These are phyloP conservation scores for Apiotrichum porosum DNA, from an alignment of 1,284 basidiomycete genomes.

Conservation along the genomic window DNA sequence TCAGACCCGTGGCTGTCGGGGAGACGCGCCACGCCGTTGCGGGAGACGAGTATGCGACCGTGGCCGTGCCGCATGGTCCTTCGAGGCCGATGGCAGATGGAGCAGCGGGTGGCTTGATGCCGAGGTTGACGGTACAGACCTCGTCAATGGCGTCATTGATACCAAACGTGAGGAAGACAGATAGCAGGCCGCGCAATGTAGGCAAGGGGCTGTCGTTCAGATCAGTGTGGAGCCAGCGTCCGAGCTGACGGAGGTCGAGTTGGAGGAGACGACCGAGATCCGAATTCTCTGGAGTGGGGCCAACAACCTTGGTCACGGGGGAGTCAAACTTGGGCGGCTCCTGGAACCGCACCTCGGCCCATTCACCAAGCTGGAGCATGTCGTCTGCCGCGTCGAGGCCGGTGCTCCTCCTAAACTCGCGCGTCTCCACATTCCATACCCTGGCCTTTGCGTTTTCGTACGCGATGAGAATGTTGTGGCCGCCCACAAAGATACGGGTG, in stretches of 20 bases:
- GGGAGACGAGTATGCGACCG: not conserved
- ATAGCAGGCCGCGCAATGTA: conserved; percentile 41
- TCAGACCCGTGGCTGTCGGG: conserved; percentile 58
- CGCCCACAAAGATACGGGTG: conserved; percentile 61
- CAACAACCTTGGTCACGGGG: conserved; percentile 11
- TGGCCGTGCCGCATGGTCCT: conserved; percentile 29
- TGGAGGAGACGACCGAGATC: conserved; percentile 22
- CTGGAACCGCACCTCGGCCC: conserved; percentile 60
- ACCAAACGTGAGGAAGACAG: conserved; percentile 51
- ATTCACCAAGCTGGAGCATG: conserved; percentile 63
- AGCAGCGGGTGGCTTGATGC: conserved; percentile 47
- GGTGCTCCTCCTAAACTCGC: conserved; percentile 82
- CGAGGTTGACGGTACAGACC: conserved; percentile 53
- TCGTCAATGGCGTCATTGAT: conserved; percentile 60
- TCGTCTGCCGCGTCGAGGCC: conserved; percentile 69
- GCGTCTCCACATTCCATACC: conserved; percentile 80
- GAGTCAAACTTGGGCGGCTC: conserved; percentile 1
- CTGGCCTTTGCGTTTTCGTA: conserved; percentile 74
- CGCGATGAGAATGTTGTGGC: conserved; percentile 67
- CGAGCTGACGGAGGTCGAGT: conserved; percentile 27
- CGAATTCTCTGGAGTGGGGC: conserved; percentile 4
- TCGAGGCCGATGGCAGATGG: conserved; percentile 53
- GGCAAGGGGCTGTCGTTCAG: conserved; percentile 19
- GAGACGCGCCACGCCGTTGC: conserved; percentile 64
- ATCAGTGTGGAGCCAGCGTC: conserved; percentile 19